Percentiles rank a stretch among this genome's conserved stretches.
Conservation (phyloP, 768 basidiomycete genomes). For the Leccinum truebloodii region DNA sequence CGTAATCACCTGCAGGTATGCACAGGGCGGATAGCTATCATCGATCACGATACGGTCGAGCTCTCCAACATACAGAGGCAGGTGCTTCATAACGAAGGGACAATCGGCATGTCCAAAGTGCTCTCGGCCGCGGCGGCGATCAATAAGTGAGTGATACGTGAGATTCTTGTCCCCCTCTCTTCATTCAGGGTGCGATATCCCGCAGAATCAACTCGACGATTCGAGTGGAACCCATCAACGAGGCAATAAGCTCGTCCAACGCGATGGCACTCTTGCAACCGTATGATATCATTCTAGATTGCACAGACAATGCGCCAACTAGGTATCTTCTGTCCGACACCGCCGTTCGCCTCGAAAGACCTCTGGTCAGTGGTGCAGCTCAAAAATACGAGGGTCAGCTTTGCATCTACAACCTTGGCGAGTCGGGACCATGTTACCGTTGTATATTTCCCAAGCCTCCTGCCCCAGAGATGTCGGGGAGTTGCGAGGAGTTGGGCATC, state of each 20-base stretch:
- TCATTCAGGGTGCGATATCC: slow-evolving; percentile 3
- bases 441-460: slow-evolving; percentile 89
- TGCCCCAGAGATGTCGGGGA: slow-evolving; percentile 58
- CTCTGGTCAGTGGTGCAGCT: slow-evolving; percentile 92
- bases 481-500: slow-evolving; percentile 88
- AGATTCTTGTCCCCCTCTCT: background rate
- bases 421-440: slow-evolving; percentile 85
- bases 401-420: slow-evolving; percentile 68
- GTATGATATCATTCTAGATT: slow-evolving; percentile 86
- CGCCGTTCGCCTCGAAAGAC: slow-evolving; percentile 70
- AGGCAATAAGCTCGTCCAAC: slow-evolving; percentile 60
- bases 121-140: slow-evolving; percentile 76
- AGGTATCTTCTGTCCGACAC: slow-evolving; percentile 92
- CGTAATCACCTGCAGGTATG: slow-evolving; percentile 8
- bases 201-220: slow-evolving; percentile 74
- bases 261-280: slow-evolving; percentile 58
- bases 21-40: slow-evolving; percentile 79
- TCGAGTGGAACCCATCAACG: slow-evolving; percentile 52
- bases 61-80: slow-evolving; percentile 91
- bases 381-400: slow-evolving; percentile 84
- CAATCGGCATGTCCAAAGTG: slow-evolving; percentile 78
- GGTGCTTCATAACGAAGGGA: slow-evolving; percentile 76
- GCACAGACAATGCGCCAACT: slow-evolving; percentile 91
- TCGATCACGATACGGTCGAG: slow-evolving; percentile 89
- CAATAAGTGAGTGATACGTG: slow-evolving; percentile 47